These are phyloP conservation scores for Chrysophaeum taylorii DNA, from an alignment of 352 stramenopile genomes.

Conservation along the genomic window DNA sequence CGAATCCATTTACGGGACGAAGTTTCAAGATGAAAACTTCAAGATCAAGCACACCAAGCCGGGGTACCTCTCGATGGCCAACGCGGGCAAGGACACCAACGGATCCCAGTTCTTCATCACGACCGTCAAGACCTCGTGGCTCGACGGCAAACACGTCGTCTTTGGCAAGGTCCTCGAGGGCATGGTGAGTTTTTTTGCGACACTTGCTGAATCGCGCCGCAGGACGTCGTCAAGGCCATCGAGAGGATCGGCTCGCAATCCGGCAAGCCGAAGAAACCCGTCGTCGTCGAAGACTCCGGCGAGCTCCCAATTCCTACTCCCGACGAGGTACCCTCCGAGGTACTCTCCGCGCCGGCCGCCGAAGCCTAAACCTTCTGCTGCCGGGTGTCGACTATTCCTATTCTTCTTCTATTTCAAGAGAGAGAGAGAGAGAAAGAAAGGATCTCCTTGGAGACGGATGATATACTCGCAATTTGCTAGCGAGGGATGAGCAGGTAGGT, in stretches of 20 bases:
- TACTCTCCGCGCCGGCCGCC: too few species aligned
- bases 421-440: too few species aligned
- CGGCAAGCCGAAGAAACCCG: slow-evolving; percentile 37
- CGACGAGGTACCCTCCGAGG: too few species aligned
- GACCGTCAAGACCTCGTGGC: slow-evolving; percentile 10
- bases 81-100: slow-evolving; percentile 90
- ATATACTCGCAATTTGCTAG: too few species aligned
- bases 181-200: too few species aligned
- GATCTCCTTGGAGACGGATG: too few species aligned
- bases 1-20: slow-evolving; percentile 84
- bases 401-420: too few species aligned
- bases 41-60: slow-evolving; percentile 76
- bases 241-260: slow-evolving; percentile 40
- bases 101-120: slow-evolving; percentile 95
- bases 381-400: too few species aligned
- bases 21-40: slow-evolving; percentile 93
- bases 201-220: too few species aligned
- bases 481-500: too few species aligned
- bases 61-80: slow-evolving; percentile 88
- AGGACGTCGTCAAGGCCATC: slow-evolving; percentile 77
- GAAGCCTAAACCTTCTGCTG: too few species aligned
- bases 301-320: too few species aligned
- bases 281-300: slow-evolving; percentile 50
- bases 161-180: slow-evolving; percentile 85
- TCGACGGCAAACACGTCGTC: slow-evolving; percentile 96